Evolutionary conservation across 352 stramenopile genomes (phyloP).

Genomic region (Pythium folliculosum): DNA sequence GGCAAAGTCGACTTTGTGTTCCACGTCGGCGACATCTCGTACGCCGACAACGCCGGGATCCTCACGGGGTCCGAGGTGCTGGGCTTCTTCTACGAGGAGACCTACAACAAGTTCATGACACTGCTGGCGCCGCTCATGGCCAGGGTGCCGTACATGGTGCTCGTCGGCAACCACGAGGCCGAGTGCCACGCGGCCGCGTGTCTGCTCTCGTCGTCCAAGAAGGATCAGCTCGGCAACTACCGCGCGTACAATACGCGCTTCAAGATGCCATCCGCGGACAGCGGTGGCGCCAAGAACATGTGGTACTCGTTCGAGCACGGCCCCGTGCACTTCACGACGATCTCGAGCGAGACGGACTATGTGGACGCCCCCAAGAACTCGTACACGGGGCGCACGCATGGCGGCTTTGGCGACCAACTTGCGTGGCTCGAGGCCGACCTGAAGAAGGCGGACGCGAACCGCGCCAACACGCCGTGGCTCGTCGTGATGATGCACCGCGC

Average conservation of each 20-base stretch:
- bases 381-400: slow-evolving; percentile 37
- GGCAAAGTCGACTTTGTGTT: slow-evolving; percentile 34
- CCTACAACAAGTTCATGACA: slow-evolving; percentile 72
- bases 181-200: slow-evolving; percentile 46
- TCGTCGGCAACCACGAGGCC: slow-evolving; percentile 64
- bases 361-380: slow-evolving; percentile 39
- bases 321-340: slow-evolving; percentile 62
- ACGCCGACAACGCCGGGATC: slow-evolving; percentile 37
- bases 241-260: slow-evolving; percentile 52
- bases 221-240: slow-evolving; percentile 56
- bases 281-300: slow-evolving; percentile 46
- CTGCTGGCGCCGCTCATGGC: slow-evolving; percentile 37
- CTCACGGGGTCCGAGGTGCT: slow-evolving; percentile 26
- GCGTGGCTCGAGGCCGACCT: slow-evolving; percentile 53
- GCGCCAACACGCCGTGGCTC: slow-evolving; percentile 49
- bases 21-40: slow-evolving; percentile 47
- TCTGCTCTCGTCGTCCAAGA: slow-evolving; percentile 36
- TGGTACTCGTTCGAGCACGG: slow-evolving; percentile 55
- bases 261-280: slow-evolving; percentile 47
- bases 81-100: slow-evolving; percentile 42
- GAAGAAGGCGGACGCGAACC: slow-evolving; percentile 45
- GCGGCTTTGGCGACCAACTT: slow-evolving; percentile 52
- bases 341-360: slow-evolving; percentile 74
- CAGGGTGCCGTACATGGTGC: slow-evolving; percentile 65
- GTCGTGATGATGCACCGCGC: slow-evolving; percentile 55